Base-by-base conservation (phyloP, 495 filamentous ascomycete genomes). In the Lophium mytilinum region DNA sequence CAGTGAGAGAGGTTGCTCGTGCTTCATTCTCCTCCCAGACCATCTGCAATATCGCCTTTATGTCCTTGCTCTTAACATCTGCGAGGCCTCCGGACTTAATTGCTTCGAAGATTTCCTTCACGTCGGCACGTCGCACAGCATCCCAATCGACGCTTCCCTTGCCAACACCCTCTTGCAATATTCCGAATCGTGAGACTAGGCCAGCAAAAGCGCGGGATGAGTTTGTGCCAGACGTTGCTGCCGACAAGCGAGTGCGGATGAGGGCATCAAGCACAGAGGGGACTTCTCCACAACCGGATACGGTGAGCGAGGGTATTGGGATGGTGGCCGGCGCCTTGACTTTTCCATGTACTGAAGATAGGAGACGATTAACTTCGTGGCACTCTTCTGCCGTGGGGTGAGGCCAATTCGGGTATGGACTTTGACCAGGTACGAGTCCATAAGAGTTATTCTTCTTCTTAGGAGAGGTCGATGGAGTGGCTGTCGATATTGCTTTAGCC, bases 231-330 rank as follows among this genome's bases (percentile, higher is more conserved):
- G 80, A 82, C 0, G 88, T 93, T 7, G 85, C 82, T 0, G 86
- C 87, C 67, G 88, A 94, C 21, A 95, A 77, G 4, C 85, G 66
- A 0, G 90, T 95, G 21, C 90, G 80, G 19, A 96, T 79, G 0
- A 98, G 73, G 0, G 91, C 93, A 66, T 97, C 93, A 0, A 98
- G 77, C 0, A 96, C 83, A 17, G 84, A 92, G 0, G 92, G 92
- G 0, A 96, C 93, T 69, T 98, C 91, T 12, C 93, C 93, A 62
- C 93, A 98, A 1, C 91, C 92, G 15, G 90, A 82, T 12, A 90
- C 79, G 3, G 85, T 84, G 1, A 88, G 71, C n/a, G 88, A 89
- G 0, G 93, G 88, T 8, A 78, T 71, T 0, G 89, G 89, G 14
- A 93, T 83, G 1, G 72, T 80, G 14, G 81, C 72, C 0, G 93